Base-by-base conservation (phyloP, 2,329 filamentous ascomycete species). In the Penicillium sp. region DNA sequence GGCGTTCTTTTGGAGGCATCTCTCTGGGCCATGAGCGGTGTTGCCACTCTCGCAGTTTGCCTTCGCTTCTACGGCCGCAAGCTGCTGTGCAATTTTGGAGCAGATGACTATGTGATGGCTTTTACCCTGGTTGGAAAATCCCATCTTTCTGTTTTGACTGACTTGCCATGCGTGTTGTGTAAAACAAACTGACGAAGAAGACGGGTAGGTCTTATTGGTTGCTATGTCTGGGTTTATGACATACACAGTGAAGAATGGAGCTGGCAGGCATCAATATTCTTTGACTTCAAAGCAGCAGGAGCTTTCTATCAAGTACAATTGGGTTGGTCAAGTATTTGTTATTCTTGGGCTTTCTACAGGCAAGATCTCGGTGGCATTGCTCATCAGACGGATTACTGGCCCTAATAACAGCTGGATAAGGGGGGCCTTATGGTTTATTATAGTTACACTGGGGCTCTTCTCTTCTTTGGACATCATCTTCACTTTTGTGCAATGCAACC, bases 61-160 rank as follows among this genome's bases (percentile, higher is more conserved):
- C 35, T 53, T 33, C 50, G 50, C 9, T 53, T 53, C 20, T 53
- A 53, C 35, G 35, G 30, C 42, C 50, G 50, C 30, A 42, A 21
- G 21, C 18, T 45, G n/a, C n/a, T 53, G n/a, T n/a, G 30, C 1
- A 28, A 21, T 30, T 21, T 53, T 26, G 50, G 50, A 33, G 38
- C 38, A 6, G 50, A 53, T 30, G 50, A 53, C 23, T 53, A 26
- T 21, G n/a, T 46, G 6, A 53, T 53, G 50, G 26, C 38, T 46
- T 42, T 30, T 21, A 53, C 50, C n/a, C 11, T 53, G 38, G 50
- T 53, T 21, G 24, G 50, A 47, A 47, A 28, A 14, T n/a, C 18
- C 28, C 23, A 5, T n/a, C 24, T 24, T 18, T 45, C 4, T n/a
- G 9, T 16, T 42, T 9, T 23, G 5, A 9, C 9, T 28, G 5